Conservation (phyloP, 2,329 filamentous ascomycete genomes). For the Elsinoe ampelina region DNA sequence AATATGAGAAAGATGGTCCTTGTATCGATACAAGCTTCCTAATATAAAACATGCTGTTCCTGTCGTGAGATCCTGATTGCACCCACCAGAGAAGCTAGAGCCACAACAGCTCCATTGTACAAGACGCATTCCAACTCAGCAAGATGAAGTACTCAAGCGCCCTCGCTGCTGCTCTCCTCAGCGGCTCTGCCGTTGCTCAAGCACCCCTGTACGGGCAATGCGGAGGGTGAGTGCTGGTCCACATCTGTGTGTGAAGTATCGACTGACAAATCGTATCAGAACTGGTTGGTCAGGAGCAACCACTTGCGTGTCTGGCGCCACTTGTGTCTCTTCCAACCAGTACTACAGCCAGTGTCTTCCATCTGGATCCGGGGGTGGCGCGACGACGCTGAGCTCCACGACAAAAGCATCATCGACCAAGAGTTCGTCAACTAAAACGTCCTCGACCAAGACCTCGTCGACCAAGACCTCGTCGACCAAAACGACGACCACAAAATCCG, state of each 20-base stretch:
- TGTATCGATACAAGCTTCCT: not conserved
- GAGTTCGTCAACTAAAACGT: not conserved
- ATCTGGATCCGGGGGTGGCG: not conserved
- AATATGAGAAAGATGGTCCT: not conserved
- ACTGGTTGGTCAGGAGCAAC: slow-evolving; percentile 17
- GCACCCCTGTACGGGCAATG: not conserved
- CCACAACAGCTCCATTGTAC: not conserved
- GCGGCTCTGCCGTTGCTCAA: not conserved
- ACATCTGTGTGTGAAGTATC: not conserved
- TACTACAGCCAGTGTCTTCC: slow-evolving; percentile 21
- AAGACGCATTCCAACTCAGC: no score
- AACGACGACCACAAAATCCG: slow-evolving; percentile 12
- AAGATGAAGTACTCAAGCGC: not conserved
- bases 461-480: slow-evolving; percentile 8
- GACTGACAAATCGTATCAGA: not conserved
- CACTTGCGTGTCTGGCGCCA: slow-evolving; percentile 18
- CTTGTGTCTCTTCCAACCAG: slow-evolving; percentile 16
- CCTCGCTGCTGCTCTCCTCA: not conserved
- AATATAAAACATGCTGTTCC: not conserved
- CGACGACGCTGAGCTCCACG: not conserved
- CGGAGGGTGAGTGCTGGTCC: not conserved
- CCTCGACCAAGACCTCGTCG: slow-evolving; percentile 12
- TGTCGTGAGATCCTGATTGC: not conserved
- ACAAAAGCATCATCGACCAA: not conserved
- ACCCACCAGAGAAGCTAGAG: not conserved